Evolutionary conservation across 1,284 basidiomycete species (phyloP), one percentile per base, ranked within the genome.

Genomic region (Ganoderma boninense): DNA sequence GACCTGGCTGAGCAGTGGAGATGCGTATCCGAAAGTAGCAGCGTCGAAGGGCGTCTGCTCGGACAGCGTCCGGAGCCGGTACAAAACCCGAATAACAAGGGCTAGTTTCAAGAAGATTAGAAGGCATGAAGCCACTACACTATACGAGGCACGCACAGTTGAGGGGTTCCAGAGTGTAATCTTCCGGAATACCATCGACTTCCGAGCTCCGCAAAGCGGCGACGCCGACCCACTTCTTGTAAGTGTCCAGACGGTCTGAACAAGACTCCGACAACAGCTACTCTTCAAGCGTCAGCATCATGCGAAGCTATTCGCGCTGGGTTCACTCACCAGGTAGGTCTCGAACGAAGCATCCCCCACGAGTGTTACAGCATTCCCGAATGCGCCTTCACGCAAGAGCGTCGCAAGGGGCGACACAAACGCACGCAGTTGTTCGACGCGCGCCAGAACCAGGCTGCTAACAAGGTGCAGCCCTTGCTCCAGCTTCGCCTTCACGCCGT

Each of bases 21-120:
- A 92, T 1, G 91, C 82, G 75, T 97, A 95, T 0, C 94, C 90
- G 80, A 95, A 97, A 0, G 96, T 96, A 0, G 92, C 90, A 0
- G 92, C 87, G 78, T 98, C 95, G 62, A 99, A 92, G 0, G 95
- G 90, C 0, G 88, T 83, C 77, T 95, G 92, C 75, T 97, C 95
- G 0, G 95, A 92, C 2, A 97, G 83, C 69, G 90, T 94, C 42
- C 95, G 91, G 1, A 99, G 80, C 42, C 95, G 91, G 80, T 98
- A 96, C 1, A 99, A 84, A 1, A 99, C 91, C 23, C 97, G 94
- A 56, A 95, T 86, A 40, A 97, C 87, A 35, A 98, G 86, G 23
- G 87, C 96, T 92, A 69, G 4, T 1, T 57, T 42, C 67, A 13
- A 64, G 67, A 1, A 38, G 49, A 56, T 40, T 59, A 16, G 11